Conservation (phyloP, 805 yeast genomes). For the Ogataea neopini region DNA sequence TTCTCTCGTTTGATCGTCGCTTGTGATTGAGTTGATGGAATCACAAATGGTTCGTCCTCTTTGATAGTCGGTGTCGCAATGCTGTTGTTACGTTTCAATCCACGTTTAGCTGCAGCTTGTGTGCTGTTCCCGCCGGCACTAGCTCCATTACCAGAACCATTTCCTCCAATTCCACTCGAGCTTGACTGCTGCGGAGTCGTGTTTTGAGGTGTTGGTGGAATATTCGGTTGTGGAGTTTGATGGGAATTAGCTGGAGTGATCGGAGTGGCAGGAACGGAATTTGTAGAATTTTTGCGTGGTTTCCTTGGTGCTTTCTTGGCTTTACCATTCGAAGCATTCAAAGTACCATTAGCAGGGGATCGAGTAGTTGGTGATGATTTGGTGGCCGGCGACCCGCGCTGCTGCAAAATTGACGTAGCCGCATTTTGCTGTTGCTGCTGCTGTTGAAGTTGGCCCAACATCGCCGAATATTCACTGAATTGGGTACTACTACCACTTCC, state of each 20-base stretch:
- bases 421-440: slow-evolving; percentile 21
- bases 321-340: slow-evolving; percentile 14
- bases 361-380: slow-evolving; percentile 20
- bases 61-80: slow-evolving; percentile 32
- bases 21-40: slow-evolving; percentile 6
- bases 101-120: slow-evolving; percentile 20
- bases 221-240: slow-evolving; percentile 28
- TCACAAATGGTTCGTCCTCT: slow-evolving; percentile 28
- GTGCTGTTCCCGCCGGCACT: slow-evolving; percentile 3
- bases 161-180: background rate
- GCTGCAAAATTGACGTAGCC: slow-evolving; percentile 17
- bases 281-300: slow-evolving; percentile 27
- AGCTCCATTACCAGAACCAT: background rate
- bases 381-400: slow-evolving; percentile 20
- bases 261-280: slow-evolving; percentile 38
- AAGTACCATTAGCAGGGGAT: slow-evolving; percentile 16
- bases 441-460: slow-evolving; percentile 27
- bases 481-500: slow-evolving; percentile 12
- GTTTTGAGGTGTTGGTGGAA: slow-evolving; percentile 26
- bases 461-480: slow-evolving; percentile 25
- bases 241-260: slow-evolving; percentile 34
- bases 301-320: slow-evolving; percentile 25
- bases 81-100: slow-evolving; percentile 23
- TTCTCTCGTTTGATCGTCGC: slow-evolving; percentile 2
- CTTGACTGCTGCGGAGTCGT: slow-evolving; percentile 23